Percentiles rank a stretch among this genome's conserved stretches.
Conservation (phyloP, 441 rosid genomes). For the Geranium incanum region DNA sequence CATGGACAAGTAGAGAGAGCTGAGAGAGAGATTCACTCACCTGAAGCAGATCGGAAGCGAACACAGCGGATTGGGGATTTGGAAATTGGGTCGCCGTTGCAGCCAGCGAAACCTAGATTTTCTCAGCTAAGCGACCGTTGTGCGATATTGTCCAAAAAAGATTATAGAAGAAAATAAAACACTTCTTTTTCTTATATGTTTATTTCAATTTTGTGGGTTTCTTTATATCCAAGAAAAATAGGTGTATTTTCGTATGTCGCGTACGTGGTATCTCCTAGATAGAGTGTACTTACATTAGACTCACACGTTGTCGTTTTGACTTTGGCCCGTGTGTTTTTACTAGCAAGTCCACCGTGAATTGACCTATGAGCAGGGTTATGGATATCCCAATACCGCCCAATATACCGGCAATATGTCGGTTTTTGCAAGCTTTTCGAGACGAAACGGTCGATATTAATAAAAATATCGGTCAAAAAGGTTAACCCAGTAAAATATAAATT, state of each 20-base stretch:
- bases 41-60: conserved; percentile 3
- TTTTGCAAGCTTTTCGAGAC: too few species aligned
- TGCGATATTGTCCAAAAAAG: conserved; percentile 5
- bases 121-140: conserved; percentile 7
- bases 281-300: not conserved
- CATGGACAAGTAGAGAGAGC: not conserved
- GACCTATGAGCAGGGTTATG: too few species aligned
- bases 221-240: conserved; percentile 6
- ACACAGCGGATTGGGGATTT: not conserved
- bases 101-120: conserved; percentile 1
- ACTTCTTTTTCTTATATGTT: not conserved
- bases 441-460: too few species aligned
- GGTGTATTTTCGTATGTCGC: not conserved
- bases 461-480: too few species aligned
- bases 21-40: not conserved
- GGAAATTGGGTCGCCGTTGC: not conserved
- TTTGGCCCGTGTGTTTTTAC: not conserved
- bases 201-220: not conserved
- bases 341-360: not conserved
- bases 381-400: too few species aligned
- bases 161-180: not conserved
- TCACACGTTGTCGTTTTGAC: not conserved
- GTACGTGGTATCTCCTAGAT: not conserved
- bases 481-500: too few species aligned
- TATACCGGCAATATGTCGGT: too few species aligned